A percentile compares a stretch with the other conserved stretches of the same genome.
phyloP scores from a whole-genome alignment of 225 moss, liverwort and hornwort genomes.

The Sphagnum tenellum region DNA sequence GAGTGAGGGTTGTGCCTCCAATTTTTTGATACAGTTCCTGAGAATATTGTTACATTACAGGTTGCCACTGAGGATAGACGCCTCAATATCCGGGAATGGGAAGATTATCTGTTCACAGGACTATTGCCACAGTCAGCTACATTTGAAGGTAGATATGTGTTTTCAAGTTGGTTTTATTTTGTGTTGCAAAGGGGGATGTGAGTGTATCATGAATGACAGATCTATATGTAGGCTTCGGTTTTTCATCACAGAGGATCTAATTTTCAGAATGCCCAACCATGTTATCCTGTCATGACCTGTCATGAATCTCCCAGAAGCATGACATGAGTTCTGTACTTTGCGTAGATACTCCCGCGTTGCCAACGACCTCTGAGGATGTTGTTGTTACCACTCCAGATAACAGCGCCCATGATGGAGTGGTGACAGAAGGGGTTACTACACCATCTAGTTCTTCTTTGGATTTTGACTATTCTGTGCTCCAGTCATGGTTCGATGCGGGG shows the following conservation, averaged over 20 bases:
- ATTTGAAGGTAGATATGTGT: slow-evolving; percentile 3
- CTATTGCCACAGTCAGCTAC: not conserved
- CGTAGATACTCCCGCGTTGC: too few relatives aligned
- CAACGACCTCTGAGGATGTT: too few relatives aligned
- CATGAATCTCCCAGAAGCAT: slow-evolving; percentile 1
- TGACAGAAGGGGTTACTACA: too few relatives aligned
- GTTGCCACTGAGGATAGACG: not conserved
- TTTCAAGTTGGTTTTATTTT: not conserved
- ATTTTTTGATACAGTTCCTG: not conserved
- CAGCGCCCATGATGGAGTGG: too few relatives aligned
- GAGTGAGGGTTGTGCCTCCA: not conserved
- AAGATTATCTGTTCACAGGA: slow-evolving; percentile 1
- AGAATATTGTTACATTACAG: slow-evolving; percentile 1
- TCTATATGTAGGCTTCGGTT: too few relatives aligned
- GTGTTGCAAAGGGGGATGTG: slow-evolving; percentile 21
- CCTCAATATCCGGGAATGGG: not conserved
- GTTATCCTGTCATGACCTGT: not conserved
- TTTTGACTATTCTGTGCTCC: not conserved
- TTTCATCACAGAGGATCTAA: not conserved
- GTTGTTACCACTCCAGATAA: too few relatives aligned
- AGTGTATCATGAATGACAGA: too few relatives aligned
- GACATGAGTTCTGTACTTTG: slow-evolving; percentile 12
- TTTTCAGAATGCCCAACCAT: not conserved
- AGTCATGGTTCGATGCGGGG: not conserved
- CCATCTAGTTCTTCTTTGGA: too few relatives aligned